Evolutionary conservation across 148 eudicot genomes (phyloP).

Genomic region (Persicaria tinctoria): DNA sequence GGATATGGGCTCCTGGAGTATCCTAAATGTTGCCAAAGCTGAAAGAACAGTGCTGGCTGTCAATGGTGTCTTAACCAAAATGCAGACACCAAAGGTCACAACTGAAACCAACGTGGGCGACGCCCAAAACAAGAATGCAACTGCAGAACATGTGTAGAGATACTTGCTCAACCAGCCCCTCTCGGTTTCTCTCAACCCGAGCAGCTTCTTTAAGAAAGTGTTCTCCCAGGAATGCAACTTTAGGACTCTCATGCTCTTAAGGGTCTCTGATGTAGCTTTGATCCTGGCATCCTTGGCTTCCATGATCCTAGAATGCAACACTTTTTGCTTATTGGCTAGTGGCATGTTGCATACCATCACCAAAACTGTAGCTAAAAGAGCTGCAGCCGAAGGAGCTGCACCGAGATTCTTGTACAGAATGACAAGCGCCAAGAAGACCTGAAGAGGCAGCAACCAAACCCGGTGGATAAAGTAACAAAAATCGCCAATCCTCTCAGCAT

Average conservation of each 20-base stretch:
- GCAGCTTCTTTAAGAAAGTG: slow-evolving; percentile 43
- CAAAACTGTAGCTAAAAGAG: slow-evolving; percentile 50
- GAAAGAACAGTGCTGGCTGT: slow-evolving; percentile 75
- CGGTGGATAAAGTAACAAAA: slow-evolving; percentile 67
- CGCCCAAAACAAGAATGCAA: slow-evolving; percentile 87
- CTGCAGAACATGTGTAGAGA: slow-evolving; percentile 69
- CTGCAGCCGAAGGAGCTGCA: slow-evolving; percentile 56
- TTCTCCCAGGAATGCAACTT: slow-evolving; percentile 88
- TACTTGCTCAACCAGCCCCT: slow-evolving; percentile 58
- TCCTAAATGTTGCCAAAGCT: slow-evolving; percentile 78
- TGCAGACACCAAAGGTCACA: slow-evolving; percentile 74
- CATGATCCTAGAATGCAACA: slow-evolving; percentile 65
- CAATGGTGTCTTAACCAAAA: slow-evolving; percentile 53
- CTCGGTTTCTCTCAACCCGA: slow-evolving; percentile 53
- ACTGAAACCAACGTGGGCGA: slow-evolving; percentile 83
- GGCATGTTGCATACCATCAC: slow-evolving; percentile 79
- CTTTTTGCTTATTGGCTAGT: slow-evolving; percentile 58
- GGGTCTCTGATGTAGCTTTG: slow-evolving; percentile 74
- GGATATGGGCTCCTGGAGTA: slow-evolving; percentile 84
- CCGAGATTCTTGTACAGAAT: slow-evolving; percentile 71
- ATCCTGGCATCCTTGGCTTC: slow-evolving; percentile 75
- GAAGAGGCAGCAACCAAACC: slow-evolving; percentile 78
- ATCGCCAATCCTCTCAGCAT: slow-evolving; percentile 78
- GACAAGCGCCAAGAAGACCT: slow-evolving; percentile 53
- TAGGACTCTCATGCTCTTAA: slow-evolving; percentile 81